These are phyloP conservation scores for Phallus indusiatus DNA, from an alignment of 768 basidiomycete species.

Conservation along the genomic window DNA sequence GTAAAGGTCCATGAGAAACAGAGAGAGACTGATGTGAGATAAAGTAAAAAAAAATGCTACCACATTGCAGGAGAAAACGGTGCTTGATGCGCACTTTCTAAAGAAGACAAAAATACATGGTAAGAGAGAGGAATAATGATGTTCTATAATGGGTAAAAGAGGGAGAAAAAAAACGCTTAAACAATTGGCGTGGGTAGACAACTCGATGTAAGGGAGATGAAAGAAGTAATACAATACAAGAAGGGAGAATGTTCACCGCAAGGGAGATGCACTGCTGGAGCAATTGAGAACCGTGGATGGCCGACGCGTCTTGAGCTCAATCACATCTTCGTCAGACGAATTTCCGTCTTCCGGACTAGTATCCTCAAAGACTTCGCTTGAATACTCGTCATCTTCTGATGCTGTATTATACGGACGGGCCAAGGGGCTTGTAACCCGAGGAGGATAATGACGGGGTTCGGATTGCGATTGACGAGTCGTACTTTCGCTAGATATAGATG, in stretches of 20 bases:
- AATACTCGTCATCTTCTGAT: not conserved
- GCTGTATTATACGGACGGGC: not conserved
- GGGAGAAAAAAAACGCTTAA: not conserved
- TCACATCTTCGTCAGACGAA: conserved; percentile 4
- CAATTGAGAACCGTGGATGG: conserved; percentile 2
- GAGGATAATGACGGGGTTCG: not conserved
- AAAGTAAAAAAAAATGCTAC: not conserved
- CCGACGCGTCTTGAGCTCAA: conserved; percentile 1
- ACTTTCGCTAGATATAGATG: conserved; percentile 2
- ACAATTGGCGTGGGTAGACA: not conserved
- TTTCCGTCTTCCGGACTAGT: conserved; percentile 64
- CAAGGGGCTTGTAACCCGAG: conserved; percentile 3
- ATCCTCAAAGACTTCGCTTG: conserved; percentile 86
- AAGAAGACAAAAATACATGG: not conserved
- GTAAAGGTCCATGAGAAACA: not conserved
- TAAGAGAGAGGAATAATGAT: not conserved
- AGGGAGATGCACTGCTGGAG: not conserved
- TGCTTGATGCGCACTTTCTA: not conserved
- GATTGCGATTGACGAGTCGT: not conserved
- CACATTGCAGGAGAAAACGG: not conserved
- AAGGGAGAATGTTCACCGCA: not conserved
- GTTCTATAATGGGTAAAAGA: not conserved
- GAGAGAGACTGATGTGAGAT: not conserved
- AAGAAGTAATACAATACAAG: not conserved
- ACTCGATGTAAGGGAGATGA: not conserved